Percentiles rank a stretch among this genome's conserved stretches.
These are phyloP conservation scores for Colletotrichum tropicale DNA, from an alignment of 2,329 filamentous ascomycete genomes.

Conservation along the genomic window DNA sequence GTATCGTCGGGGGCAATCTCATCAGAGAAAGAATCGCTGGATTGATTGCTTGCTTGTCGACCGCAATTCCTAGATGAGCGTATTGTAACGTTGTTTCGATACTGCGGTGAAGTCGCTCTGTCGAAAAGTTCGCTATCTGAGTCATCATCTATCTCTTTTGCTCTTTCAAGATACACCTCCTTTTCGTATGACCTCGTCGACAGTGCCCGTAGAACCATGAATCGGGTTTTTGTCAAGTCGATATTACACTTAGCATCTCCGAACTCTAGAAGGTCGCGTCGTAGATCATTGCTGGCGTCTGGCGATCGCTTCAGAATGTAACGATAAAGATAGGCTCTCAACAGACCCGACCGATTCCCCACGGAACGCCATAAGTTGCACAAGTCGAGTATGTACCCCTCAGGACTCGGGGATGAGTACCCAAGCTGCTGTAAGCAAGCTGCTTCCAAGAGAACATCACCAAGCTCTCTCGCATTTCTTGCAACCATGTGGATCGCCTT, in stretches of 20 bases:
- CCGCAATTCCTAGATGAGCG: no score
- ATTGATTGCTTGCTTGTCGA: no score
- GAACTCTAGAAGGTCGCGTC: not conserved
- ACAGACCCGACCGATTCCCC: not conserved
- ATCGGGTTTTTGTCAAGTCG: not conserved
- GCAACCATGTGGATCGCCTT: not conserved
- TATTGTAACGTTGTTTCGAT: no score
- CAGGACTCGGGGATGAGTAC: accelerated
- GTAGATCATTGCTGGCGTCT: not conserved
- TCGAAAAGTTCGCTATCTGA: no score
- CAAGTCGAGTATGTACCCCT: not conserved
- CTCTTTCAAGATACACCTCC: no score
- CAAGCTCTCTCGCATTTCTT: not conserved
- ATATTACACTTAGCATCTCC: not conserved
- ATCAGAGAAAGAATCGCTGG: no score
- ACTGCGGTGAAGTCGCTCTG: no score
- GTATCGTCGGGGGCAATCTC: no score
- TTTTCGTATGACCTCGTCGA: not conserved
- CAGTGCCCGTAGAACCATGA: not conserved
- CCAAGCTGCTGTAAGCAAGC: not conserved
- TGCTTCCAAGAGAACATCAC: not conserved
- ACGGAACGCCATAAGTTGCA: not conserved
- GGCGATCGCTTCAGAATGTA: not conserved
- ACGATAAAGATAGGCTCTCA: not conserved
- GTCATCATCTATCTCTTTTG: no score